Percentiles rank a stretch among this genome's conserved stretches.
Evolutionary conservation across 371 early-diverging fungal genomes (phyloP).

Genomic region (Mucor lusitanicus): DNA sequence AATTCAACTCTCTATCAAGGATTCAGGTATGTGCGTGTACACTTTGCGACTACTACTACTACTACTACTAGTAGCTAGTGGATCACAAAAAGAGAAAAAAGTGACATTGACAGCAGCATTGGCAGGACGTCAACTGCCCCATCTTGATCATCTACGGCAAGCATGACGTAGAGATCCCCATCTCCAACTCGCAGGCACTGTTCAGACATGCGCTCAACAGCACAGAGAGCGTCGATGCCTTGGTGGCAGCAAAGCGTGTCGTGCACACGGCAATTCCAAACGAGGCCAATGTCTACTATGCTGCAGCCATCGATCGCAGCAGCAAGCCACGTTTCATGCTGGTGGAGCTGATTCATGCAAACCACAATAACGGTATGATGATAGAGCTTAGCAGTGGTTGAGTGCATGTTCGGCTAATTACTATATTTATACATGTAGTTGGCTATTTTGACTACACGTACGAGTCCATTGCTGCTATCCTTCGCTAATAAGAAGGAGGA

Average conservation of each 20-base stretch:
- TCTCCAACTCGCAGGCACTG: constrained; percentile 35
- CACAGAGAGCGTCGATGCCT: constrained; percentile 1
- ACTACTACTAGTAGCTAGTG: no score
- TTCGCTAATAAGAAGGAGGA: background rate
- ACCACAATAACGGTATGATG: constrained; percentile 48
- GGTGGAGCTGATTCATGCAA: constrained; percentile 31
- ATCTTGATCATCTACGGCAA: constrained; percentile 38
- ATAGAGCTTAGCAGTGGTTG: background rate
- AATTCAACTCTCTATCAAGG: constrained; percentile 44
- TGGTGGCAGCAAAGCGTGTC: background rate
- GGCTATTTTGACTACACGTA: constrained; percentile 43
- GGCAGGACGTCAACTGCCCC: constrained; percentile 39
- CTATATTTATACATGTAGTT: constrained; percentile 22
- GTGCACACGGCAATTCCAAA: constrained; percentile 18
- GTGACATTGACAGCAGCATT: background rate
- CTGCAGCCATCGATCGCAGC: background rate
- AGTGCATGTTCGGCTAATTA: background rate
- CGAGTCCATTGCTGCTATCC: constrained; percentile 29
- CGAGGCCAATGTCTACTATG: constrained; percentile 41
- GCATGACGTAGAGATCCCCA: constrained; percentile 44
- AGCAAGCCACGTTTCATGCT: constrained; percentile 8
- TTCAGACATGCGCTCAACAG: constrained; percentile 32
- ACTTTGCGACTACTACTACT: no score
- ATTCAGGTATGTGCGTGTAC: constrained; percentile 31
- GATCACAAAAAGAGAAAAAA: no score